Evolutionary conservation across 257 asterid species (phyloP), one percentile per base, ranked within the genome.

Genomic region (Oldenlandia corymbosa): DNA sequence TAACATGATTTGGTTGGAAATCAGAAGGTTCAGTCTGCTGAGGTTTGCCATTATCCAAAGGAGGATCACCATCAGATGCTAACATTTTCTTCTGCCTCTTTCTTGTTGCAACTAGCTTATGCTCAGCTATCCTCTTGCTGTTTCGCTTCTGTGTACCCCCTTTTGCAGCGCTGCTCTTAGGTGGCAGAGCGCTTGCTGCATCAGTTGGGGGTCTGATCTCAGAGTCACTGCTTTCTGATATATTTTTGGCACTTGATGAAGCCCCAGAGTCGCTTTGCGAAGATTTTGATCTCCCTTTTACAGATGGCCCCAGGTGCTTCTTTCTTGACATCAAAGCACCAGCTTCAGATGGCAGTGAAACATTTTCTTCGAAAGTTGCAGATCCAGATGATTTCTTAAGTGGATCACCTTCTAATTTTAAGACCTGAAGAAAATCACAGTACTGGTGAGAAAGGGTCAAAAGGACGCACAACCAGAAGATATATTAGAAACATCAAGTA

Each of bases 121-220:
- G 86, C 71, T 90, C 97, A 45, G 95, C 97, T 73, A 87, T 76
- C 73, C 99, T 78, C 90, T 93, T 93, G 88, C 96, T 83, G 58
- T 79, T 85, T 77, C 91, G 84, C 79, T 85, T 87, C 65, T 79
- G 86, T 32, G 47, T 64, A 48, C 81, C 75, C 64, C 78, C 66
- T 78, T 75, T 83, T 49, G 81, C 81, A 26, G 78, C 60, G 59
- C 81, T 63, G 70, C 75, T 74, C 63, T 75, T 82, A 46, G 62
- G 68, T 53, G 86, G 56, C 60, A 43, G 66, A 45, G 42, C 51
- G 30, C 63, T 60, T 49, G 87, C 68, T 70, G 65, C 76, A 72
- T 82, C 93, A 66, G 70, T 80, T 57, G 57, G 54, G 49, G 77
- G 82, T 56, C 72, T 75, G 60, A 76, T 71, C 61, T 91, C 98